phyloP scores from a whole-genome alignment of 345 rosid species.

The Euphorbia lathyris region DNA sequence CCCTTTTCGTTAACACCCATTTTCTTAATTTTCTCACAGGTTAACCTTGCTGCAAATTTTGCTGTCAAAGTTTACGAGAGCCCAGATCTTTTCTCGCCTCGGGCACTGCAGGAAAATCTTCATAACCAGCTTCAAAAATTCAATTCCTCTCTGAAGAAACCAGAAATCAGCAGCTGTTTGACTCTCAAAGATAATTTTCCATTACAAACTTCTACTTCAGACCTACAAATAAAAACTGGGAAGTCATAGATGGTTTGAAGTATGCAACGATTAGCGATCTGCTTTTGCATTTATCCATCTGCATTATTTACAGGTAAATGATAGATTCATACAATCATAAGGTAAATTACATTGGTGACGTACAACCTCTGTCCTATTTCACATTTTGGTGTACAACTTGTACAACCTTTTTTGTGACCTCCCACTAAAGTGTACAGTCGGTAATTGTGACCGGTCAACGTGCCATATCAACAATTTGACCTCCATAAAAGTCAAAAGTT shows the following conservation, averaged over 20 bases:
- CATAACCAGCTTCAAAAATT: conserved; percentile 25
- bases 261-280: neutral
- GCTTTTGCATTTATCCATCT: neutral
- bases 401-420: too few relatives aligned
- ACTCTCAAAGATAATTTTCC: conserved; percentile 6
- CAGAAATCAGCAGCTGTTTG: conserved; percentile 10
- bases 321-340: neutral
- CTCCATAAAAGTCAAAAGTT: too few relatives aligned
- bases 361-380: too few relatives aligned
- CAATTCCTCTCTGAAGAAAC: conserved; percentile 11
- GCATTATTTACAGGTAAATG: neutral
- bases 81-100: conserved; percentile 26
- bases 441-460: too few relatives aligned
- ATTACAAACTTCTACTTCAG: conserved; percentile 3
- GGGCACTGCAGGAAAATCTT: conserved; percentile 21
- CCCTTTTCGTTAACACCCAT: neutral
- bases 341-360: too few relatives aligned
- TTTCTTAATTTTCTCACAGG: conserved; percentile 17
- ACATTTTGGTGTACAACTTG: too few relatives aligned
- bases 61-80: conserved; percentile 24
- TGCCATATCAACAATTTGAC: too few relatives aligned
- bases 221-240: neutral
- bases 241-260: conserved; percentile 5
- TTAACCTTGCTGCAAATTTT: conserved; percentile 27
- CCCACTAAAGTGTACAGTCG: too few relatives aligned